Evolutionary conservation across 1,284 basidiomycete species (phyloP), one percentile per base, ranked within the genome.

Genomic region (Ceratobasidium sp.): DNA sequence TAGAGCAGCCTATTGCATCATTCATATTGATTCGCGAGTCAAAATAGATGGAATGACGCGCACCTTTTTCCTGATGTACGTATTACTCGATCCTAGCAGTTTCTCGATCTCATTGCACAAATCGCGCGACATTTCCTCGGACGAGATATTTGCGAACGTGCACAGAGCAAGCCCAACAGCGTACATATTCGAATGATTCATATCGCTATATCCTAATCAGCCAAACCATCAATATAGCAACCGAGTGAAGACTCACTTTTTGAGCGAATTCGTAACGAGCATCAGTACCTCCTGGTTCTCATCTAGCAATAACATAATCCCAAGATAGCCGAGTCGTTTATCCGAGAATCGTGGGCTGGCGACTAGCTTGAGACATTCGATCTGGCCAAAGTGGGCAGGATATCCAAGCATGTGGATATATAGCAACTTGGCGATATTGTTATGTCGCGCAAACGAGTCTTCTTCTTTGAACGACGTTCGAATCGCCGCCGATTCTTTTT

Each of bases 361-460:
- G 53, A 99, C 97, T 65, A 99, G 90, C 83, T 99, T 99, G 76
- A 99, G 86, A 83, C 97, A 99, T 85, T 99, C 97, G 80, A 99
- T 98, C 85, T 99, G 97, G 61, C 97, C 97, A 79, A 98, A 99
- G 81, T 99, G 97, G 34, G 97, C 97, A 2, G 97, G 96, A 73
- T 97, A 98, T 72, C 97, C 97, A 28, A 99, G 91, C 97, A 99
- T 99, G 82, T 99, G 96, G 81, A 99, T 99, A 84, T 99, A 99
- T 75, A 99, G 89, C 26, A 99, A 88, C 81, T 99, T 99, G 74
- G 97, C 96, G 79, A 99, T 92, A 83, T 97, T 98, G 85, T 98
- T 95, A 81, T 98, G 93, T 72, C 96, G 90, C 74, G 93, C 86
- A 82, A 91, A 93, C 46, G 93, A 91, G 83, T 97, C 94, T 80